Conservation (phyloP, 2,329 filamentous ascomycete species). For the Calonectria honghensis region DNA sequence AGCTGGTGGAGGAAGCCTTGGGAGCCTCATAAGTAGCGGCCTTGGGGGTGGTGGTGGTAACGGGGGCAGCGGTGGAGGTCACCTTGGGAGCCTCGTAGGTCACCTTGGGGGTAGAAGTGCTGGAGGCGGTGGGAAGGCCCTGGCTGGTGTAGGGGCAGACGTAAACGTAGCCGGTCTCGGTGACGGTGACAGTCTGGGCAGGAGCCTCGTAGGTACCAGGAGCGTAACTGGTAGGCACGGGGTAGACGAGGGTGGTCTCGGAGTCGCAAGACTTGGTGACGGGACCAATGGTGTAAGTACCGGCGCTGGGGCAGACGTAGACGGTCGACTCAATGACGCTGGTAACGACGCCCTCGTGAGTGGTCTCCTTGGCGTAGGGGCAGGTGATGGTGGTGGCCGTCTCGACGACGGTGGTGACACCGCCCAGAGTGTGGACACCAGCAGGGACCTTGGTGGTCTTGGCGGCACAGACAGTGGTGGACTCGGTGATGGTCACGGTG, state of each 20-base stretch:
- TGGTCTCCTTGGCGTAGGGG: constrained; percentile 80
- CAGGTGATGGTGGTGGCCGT: constrained; percentile 80
- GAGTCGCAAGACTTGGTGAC: constrained; percentile 76
- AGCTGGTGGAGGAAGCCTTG: constrained; percentile 34
- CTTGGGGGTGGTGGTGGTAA: not conserved
- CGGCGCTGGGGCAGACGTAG: constrained; percentile 82
- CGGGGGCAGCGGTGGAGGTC: constrained; percentile 34
- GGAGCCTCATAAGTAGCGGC: constrained; percentile 36
- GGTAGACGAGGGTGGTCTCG: constrained; percentile 77
- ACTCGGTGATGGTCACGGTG: constrained; percentile 80
- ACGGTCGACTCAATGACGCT: constrained; percentile 81
- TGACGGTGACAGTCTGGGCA: constrained; percentile 80
- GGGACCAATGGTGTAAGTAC: constrained; percentile 85
- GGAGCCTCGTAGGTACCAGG: constrained; percentile 85
- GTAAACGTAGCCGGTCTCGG: constrained; percentile 80
- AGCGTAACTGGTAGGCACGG: constrained; percentile 77
- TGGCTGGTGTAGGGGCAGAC: constrained; percentile 80
- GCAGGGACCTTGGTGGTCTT: constrained; percentile 76
- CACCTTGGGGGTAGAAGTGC: constrained; percentile 32
- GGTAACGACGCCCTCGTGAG: constrained; percentile 74
- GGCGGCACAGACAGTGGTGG: constrained; percentile 80
- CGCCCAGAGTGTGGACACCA: constrained; percentile 82
- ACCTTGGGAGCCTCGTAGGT: constrained; percentile 48
- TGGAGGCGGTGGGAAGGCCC: constrained; percentile 56
- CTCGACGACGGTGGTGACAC: constrained; percentile 82